Percentiles rank a stretch among this genome's conserved stretches.
Evolutionary conservation across 345 rosid genomes (phyloP).

Genomic region (Anastatica hierochuntica): DNA sequence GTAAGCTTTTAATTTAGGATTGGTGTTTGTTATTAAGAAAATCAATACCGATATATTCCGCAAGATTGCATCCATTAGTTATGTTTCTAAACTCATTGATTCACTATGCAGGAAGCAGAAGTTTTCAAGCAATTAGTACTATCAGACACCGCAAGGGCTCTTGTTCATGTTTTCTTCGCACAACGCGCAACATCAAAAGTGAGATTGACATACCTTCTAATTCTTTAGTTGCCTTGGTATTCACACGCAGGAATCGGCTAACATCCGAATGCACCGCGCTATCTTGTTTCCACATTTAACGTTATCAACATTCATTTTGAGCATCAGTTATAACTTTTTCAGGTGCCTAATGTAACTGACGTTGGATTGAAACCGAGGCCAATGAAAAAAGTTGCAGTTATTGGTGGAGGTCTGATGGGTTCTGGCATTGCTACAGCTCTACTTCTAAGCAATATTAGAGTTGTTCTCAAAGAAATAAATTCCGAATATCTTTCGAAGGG

Average conservation of each 20-base stretch:
- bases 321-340: constrained; percentile 17
- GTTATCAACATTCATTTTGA: constrained; percentile 4
- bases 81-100: background rate
- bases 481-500: constrained; percentile 77
- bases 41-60: too few relatives aligned
- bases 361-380: constrained; percentile 71
- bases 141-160: constrained; percentile 69
- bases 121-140: constrained; percentile 60
- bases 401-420: constrained; percentile 99
- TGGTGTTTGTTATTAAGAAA: too few relatives aligned
- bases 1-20: constrained; percentile 22
- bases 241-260: background rate
- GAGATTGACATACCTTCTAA: background rate
- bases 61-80: too few relatives aligned
- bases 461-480: constrained; percentile 82
- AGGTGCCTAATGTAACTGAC: constrained; percentile 89
- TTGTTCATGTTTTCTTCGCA: constrained; percentile 83
- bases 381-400: constrained; percentile 77
- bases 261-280: too few relatives aligned
- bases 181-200: constrained; percentile 87
- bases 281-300: background rate
- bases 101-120: constrained; percentile 66
- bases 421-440: constrained; percentile 91
- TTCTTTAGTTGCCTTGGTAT: background rate
- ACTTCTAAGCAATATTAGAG: constrained; percentile 49